These are phyloP conservation scores for Gossypium davidsonii DNA, from an alignment of 441 rosid genomes.

Conservation along the genomic window DNA sequence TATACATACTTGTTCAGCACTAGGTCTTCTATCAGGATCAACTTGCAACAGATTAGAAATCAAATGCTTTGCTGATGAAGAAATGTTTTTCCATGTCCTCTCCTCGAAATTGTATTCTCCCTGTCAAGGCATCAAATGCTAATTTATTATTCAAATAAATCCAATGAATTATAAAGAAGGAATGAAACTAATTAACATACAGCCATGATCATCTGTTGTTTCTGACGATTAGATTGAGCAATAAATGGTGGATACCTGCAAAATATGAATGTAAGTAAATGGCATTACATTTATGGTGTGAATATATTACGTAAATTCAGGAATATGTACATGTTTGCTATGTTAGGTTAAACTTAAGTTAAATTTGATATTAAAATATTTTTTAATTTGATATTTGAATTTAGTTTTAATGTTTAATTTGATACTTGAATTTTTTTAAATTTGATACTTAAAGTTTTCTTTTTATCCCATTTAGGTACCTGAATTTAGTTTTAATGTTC, in stretches of 20 bases:
- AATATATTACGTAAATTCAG: neutral
- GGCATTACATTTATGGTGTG: neutral
- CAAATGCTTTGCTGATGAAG: constrained; percentile 55
- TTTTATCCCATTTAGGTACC: no score
- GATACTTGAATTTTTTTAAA: no score
- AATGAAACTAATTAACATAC: constrained; percentile 21
- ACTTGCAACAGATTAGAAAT: constrained; percentile 54
- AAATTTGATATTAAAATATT: no score
- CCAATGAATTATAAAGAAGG: neutral
- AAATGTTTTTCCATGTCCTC: constrained; percentile 56
- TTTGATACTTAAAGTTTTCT: no score
- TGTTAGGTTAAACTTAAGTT: no score
- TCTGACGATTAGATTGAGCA: constrained; percentile 59
- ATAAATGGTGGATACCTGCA: constrained; percentile 67
- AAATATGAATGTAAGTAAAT: neutral
- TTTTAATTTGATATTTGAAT: no score
- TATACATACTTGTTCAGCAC: constrained; percentile 41
- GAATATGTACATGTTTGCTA: neutral
- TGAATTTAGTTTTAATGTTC: no score
- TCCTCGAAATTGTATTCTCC: constrained; percentile 66
- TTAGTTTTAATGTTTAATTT: no score
- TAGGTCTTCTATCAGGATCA: constrained; percentile 60
- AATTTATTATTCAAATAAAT: neutral
- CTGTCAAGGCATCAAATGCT: constrained; percentile 19
- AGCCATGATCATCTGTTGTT: constrained; percentile 58